Evolutionary conservation across 805 yeast genomes (phyloP), one percentile per base, ranked within the genome.

Genomic region (Nakazawaea wyomingensis): DNA sequence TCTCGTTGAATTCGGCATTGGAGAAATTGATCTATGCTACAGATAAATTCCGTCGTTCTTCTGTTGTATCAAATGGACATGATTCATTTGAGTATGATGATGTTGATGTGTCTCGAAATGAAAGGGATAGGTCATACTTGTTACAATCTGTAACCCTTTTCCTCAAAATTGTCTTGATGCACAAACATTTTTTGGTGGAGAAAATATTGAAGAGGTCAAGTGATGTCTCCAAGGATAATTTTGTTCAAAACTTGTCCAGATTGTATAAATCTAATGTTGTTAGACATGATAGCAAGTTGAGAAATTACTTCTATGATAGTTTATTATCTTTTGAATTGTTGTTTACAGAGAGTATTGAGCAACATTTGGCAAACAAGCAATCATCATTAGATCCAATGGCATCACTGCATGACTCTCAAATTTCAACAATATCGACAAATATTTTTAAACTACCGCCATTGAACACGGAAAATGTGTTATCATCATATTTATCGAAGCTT

Each of bases 281-380:
- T 51, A 56, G 65, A 36, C 52, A 61, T 29, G 65, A 74, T 48
- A 72, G 71, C 20, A 78, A 74, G 48, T 54, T 80, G 40, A 71
- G 71, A 48, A 79, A 80, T 39, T 57, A 80, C 48, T 60, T 80
- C 1, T 78, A 80, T 54, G 87, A 81, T 53, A 68, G 80, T 43
- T 59, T 81, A 28, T 59, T 78, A 8, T 70, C 83, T 1, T 61
- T 79, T 52, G 80, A 78, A 54, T 47, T 56, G 16, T 51, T 54
- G 29, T 57, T 64, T 4, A 57, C 66, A 1, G 69, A 64, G 43
- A 35, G 49, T 1, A 19, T 53, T 5, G 39, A 32, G 50, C 31
- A 32, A 43, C 36, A 48, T 51, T 35, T 38, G 32, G 17, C 47
- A 49, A 31, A 46, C 41, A 33, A 32, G 13, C 22, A 30, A 24